Evolutionary conservation across 352 stramenopile species (phyloP).

Genomic region (Thraustochytrium striatum): DNA sequence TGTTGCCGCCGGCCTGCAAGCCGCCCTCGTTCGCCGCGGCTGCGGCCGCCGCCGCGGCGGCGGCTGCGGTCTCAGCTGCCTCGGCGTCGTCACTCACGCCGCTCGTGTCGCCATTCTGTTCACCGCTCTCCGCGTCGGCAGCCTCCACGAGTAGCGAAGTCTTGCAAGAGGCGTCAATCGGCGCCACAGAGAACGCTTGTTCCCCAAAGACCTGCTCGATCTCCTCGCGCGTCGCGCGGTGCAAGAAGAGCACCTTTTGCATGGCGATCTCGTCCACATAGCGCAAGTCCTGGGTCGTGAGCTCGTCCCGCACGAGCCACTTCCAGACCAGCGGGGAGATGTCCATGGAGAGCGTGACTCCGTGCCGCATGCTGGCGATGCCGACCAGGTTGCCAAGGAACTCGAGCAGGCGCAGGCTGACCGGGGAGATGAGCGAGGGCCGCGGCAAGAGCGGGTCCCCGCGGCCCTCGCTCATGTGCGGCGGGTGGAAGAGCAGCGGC

Average conservation of each 20-base stretch:
- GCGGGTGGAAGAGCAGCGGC: conserved; percentile 6
- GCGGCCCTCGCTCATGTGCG: conserved; percentile 2
- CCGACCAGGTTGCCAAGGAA: conserved; percentile 32
- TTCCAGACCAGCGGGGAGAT: conserved; percentile 42
- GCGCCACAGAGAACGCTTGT: conserved; percentile 2
- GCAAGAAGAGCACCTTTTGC: conserved; percentile 19
- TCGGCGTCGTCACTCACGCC: not conserved
- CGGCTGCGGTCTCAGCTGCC: no score
- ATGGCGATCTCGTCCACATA: conserved; percentile 39
- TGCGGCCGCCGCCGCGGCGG: not conserved
- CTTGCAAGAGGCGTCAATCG: conserved; percentile 13
- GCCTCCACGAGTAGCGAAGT: not conserved
- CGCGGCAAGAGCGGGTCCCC: conserved; percentile 25
- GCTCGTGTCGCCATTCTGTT: not conserved
- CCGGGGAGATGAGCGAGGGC: conserved; percentile 14
- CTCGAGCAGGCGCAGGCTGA: conserved; percentile 40
- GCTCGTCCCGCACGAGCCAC: not conserved
- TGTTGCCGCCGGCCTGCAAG: not conserved
- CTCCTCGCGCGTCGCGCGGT: conserved; percentile 6
- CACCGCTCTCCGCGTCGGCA: not conserved
- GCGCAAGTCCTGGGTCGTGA: not conserved
- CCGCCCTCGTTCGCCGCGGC: not conserved
- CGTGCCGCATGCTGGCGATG: conserved; percentile 35
- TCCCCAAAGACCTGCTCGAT: conserved; percentile 17
- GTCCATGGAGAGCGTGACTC: conserved; percentile 22